A percentile compares a stretch with the other conserved stretches of the same genome.
Evolutionary conservation across 305 asterid genomes (phyloP).

Genomic region (Ilex paraguariensis): DNA sequence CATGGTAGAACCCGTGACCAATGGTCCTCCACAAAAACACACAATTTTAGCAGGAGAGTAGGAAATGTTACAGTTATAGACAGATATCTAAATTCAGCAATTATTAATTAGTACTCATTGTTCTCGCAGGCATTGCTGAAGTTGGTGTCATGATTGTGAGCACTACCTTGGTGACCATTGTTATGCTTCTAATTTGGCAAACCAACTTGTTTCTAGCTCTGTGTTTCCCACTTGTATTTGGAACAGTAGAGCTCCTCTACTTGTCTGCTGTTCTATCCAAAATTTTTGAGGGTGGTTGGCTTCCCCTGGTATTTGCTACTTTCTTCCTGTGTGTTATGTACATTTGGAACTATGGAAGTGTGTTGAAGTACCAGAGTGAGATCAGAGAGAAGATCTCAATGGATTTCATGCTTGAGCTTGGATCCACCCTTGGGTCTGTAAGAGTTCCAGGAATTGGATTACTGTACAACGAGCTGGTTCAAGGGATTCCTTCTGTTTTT

Average conservation of each 20-base stretch:
- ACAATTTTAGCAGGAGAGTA: too few species aligned
- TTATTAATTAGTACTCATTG: not conserved
- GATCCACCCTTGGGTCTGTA: conserved; percentile 73
- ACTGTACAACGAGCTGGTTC: conserved; percentile 83
- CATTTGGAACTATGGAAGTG: conserved; percentile 92
- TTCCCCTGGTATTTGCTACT: conserved; percentile 74
- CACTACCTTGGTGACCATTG: conserved; percentile 77
- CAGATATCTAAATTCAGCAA: too few species aligned
- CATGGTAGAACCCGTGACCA: too few species aligned
- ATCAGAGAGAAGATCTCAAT: conserved; percentile 71
- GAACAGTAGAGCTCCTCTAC: conserved; percentile 65
- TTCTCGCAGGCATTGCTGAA: conserved; percentile 78
- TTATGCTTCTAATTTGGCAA: conserved; percentile 93
- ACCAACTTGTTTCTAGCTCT: conserved; percentile 62
- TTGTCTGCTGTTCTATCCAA: conserved; percentile 80
- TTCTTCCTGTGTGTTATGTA: conserved; percentile 85
- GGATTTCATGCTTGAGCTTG: conserved; percentile 77
- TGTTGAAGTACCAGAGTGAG: conserved; percentile 78
- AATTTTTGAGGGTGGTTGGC: conserved; percentile 90
- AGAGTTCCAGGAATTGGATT: conserved; percentile 90
- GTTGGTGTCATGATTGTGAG: conserved; percentile 95
- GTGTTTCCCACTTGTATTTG: conserved; percentile 63
- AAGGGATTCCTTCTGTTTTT: conserved; percentile 87
- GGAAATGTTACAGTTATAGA: too few species aligned
- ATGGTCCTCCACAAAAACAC: too few species aligned